Base-by-base conservation (phyloP, 2,329 filamentous ascomycete genomes). In the Apiospora arundinis region DNA sequence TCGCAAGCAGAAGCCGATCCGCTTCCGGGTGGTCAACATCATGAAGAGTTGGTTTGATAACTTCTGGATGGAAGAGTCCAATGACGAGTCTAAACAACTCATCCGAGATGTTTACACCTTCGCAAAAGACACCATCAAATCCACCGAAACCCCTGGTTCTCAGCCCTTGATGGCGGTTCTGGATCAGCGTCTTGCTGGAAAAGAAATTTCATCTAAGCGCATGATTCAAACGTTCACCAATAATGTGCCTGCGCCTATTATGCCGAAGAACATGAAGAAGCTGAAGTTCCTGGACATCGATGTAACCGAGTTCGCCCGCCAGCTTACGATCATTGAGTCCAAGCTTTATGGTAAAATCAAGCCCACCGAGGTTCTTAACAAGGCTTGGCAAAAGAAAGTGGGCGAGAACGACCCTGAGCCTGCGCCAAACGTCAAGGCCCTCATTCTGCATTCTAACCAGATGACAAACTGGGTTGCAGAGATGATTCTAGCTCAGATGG, bases 221-320 rank as follows among this genome's bases (percentile, higher is more conserved):
- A 89, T 99, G 80, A 92, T 99, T 23, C 91, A 96, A 74, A 98
- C 95, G 0, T 86, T 96, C 74, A 95, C 91, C 79, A 92, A 92
- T 76, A 92, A 93, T 74, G 93, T 93, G 0, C 95, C 96, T 4
- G 85, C 92, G 46, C 94, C 96, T 0, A 98, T 98, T 79, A 91
- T 98, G 81, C 96, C 96, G 1, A 98, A 97, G 88, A 98, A 98
- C 81, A 97, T 99, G 95, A 98, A 96, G 89, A 99, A 98, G 83
- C 89, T 99, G 76, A 99, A 98, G 82, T 98, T 99, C 84, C 85
- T 98, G 70, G 96, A 99, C 80, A 98, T 99, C 76, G 96, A 99
- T 79, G 91, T 95, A 0, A 93, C 93, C 0, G 96, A 99, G 80
- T 98, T 99, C 82, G 96, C 96, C n/a, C 92, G 96, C 67, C 96